A percentile compares a stretch with the other conserved stretches of the same genome.
These are phyloP conservation scores for Shiraia sp. DNA, from an alignment of 2,329 filamentous ascomycete species.

Conservation along the genomic window DNA sequence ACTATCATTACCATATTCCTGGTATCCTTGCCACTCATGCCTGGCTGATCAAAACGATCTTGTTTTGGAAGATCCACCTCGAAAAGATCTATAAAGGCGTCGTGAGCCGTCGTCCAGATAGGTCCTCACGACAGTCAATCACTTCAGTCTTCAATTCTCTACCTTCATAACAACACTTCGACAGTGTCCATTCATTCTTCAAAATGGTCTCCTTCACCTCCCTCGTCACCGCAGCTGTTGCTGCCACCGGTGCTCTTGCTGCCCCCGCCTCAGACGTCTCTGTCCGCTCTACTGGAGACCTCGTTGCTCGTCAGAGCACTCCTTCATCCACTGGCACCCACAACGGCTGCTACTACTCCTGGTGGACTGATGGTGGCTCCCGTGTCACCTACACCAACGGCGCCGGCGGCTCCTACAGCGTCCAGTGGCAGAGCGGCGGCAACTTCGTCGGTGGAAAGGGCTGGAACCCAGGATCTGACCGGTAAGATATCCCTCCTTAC, in stretches of 20 bases:
- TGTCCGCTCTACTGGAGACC: constrained; percentile 39
- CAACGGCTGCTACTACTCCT: constrained; percentile 65
- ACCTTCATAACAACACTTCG: constrained; percentile 2
- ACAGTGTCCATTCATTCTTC: constrained; percentile 5
- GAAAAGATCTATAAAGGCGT: constrained; percentile 21
- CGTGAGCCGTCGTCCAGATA: constrained; percentile 11
- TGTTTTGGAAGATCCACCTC: constrained; percentile 6
- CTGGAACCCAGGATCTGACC: constrained; percentile 57
- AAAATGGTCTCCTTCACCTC: constrained; percentile 38
- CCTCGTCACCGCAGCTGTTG: constrained; percentile 29
- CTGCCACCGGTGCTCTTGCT: constrained; percentile 28
- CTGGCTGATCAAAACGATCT: constrained; percentile 7
- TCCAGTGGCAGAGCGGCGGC: constrained; percentile 55
- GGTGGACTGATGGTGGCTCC: constrained; percentile 61
- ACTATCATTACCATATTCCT: constrained; percentile 14
- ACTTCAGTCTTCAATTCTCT: constrained; percentile 7
- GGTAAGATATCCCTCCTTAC: constrained; percentile 48
- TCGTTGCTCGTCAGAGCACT: constrained; percentile 45
- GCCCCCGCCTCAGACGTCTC: constrained; percentile 40
- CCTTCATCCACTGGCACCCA: constrained; percentile 55
- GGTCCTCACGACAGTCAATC: constrained; percentile 15
- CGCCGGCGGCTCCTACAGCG: constrained; percentile 54
- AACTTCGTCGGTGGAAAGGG: constrained; percentile 64
- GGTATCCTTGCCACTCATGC: constrained; percentile 13
- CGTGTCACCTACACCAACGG: constrained; percentile 61